These are phyloP conservation scores for Candida easanensis DNA, from an alignment of 805 yeast genomes.

Conservation along the genomic window DNA sequence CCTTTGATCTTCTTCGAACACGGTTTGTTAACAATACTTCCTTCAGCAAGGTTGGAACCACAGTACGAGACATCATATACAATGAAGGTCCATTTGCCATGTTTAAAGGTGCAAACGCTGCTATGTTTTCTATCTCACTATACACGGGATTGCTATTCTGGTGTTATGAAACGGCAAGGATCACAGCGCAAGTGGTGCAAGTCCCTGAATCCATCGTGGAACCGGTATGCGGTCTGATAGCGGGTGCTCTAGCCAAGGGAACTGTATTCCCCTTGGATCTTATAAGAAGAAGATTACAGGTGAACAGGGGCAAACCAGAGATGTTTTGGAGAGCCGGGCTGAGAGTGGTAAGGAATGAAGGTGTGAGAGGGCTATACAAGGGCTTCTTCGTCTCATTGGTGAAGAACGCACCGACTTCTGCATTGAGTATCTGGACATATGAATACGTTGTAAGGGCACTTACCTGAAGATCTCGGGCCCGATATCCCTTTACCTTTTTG, in stretches of 20 bases:
- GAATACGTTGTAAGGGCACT: conserved; percentile 10
- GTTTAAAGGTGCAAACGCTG: conserved; percentile 46
- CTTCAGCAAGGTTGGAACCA: conserved; percentile 19
- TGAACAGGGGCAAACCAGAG: conserved; percentile 38
- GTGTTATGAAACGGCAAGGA: conserved; percentile 47
- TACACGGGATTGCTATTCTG: conserved; percentile 76
- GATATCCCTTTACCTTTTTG: too few relatives aligned
- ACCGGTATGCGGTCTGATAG: conserved; percentile 64
- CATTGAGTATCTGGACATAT: conserved; percentile 64
- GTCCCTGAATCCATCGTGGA: conserved; percentile 32
- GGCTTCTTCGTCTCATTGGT: conserved; percentile 70
- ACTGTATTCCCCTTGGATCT: conserved; percentile 85
- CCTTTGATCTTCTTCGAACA: conserved; percentile 87
- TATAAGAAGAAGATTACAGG: conserved; percentile 72
- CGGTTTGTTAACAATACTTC: conserved; percentile 67
- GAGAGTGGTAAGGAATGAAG: conserved; percentile 51
- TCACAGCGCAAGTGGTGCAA: conserved; percentile 9
- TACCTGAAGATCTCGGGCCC: too few relatives aligned
- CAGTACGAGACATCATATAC: conserved; percentile 32
- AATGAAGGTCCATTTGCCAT: conserved; percentile 46
- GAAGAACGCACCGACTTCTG: conserved; percentile 78
- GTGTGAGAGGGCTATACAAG: conserved; percentile 65
- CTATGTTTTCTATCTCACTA: conserved; percentile 61
- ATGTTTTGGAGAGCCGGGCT: conserved; percentile 28
- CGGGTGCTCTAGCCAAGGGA: conserved; percentile 74